These are phyloP conservation scores for Podaxis pistillaris DNA, from an alignment of 768 basidiomycete species.

Conservation along the genomic window DNA sequence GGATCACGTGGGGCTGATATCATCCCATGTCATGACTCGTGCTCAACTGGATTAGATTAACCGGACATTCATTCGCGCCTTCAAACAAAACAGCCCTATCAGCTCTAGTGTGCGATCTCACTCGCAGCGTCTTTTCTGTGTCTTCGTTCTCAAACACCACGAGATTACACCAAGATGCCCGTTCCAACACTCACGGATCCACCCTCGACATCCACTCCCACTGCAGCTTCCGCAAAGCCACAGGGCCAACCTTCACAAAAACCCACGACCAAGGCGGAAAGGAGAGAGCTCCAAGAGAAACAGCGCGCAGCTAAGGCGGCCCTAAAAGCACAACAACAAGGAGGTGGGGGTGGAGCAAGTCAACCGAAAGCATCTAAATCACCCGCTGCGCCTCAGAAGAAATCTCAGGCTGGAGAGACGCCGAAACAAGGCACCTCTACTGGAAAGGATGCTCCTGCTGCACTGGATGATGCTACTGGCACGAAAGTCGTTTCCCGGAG, in stretches of 20 bases:
- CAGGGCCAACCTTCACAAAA: slow-evolving; percentile 54
- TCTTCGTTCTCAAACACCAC: not conserved
- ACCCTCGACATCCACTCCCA: slow-evolving; percentile 21
- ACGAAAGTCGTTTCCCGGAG: slow-evolving; percentile 52
- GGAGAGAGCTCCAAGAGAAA: slow-evolving; percentile 74
- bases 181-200: slow-evolving; percentile 30
- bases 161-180: slow-evolving; percentile 26
- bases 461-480: slow-evolving; percentile 32
- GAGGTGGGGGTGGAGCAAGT: slow-evolving; percentile 17
- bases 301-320: slow-evolving; percentile 76
- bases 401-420: slow-evolving; percentile 28
- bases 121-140: not conserved
- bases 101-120: not conserved
- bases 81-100: too few species aligned
- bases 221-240: slow-evolving; percentile 16
- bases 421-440: slow-evolving; percentile 22
- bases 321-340: slow-evolving; percentile 33
- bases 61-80: too few species aligned
- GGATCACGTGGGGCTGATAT: slow-evolving; percentile 10
- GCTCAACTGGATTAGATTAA: not conserved
- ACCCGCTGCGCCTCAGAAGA: slow-evolving; percentile 31
- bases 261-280: slow-evolving; percentile 77
- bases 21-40: not conserved
- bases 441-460: slow-evolving; percentile 28
- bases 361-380: slow-evolving; percentile 25